These are phyloP conservation scores for Pyracantha coccinea DNA, from an alignment of 331 rosid genomes.

Conservation along the genomic window DNA sequence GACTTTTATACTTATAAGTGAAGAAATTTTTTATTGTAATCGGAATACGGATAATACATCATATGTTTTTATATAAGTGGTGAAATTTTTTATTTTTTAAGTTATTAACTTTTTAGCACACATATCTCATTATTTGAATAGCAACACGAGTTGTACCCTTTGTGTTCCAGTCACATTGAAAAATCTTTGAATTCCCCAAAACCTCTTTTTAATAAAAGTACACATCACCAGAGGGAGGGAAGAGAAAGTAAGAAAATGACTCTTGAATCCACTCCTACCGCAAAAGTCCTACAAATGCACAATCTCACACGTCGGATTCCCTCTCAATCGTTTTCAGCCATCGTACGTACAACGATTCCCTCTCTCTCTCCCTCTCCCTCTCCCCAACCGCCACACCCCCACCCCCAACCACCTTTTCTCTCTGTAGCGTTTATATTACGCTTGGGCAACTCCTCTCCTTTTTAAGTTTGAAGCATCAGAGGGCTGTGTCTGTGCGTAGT, in stretches of 20 bases:
- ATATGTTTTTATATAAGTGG: too few relatives aligned
- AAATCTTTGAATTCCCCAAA: neutral
- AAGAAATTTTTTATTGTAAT: too few relatives aligned
- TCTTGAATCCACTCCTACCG: neutral
- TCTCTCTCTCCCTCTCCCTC: neutral
- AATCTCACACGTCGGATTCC: neutral
- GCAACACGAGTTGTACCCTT: too few relatives aligned
- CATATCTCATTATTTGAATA: too few relatives aligned
- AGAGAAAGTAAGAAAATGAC: neutral
- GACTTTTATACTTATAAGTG: too few relatives aligned
- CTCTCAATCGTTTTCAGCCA: constrained; percentile 8
- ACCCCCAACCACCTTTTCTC: too few relatives aligned
- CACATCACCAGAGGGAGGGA: neutral
- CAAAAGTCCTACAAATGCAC: neutral
- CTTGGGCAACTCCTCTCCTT: neutral
- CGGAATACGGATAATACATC: too few relatives aligned
- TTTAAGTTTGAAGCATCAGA: neutral
- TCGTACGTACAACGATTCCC: constrained; percentile 3
- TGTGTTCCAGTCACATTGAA: too few relatives aligned
- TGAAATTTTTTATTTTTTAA: too few relatives aligned
- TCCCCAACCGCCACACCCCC: too few relatives aligned
- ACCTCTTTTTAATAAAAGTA: neutral
- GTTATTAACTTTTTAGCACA: too few relatives aligned
- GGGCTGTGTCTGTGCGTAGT: neutral
- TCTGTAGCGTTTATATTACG: neutral